These are phyloP conservation scores for Lentinula edodes DNA, from an alignment of 768 basidiomycete genomes.

Conservation along the genomic window DNA sequence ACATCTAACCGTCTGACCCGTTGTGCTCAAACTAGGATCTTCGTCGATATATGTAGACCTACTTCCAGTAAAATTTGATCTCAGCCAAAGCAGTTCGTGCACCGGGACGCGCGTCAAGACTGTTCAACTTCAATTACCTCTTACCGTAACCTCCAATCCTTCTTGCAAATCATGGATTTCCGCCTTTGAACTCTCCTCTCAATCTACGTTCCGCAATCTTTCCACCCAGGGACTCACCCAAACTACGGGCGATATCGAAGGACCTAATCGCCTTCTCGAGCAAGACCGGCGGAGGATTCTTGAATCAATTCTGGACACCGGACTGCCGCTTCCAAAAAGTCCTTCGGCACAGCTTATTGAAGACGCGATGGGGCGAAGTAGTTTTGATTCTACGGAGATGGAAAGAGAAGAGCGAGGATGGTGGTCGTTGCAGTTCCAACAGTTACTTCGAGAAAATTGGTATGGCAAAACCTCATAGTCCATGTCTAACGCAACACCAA, in stretches of 20 bases:
- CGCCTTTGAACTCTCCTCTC: conserved; percentile 49
- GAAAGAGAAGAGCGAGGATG: conserved; percentile 70
- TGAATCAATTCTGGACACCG: conserved; percentile 32
- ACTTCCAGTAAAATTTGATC: conserved; percentile 36
- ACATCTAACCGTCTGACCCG: background rate
- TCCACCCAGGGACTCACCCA: conserved; percentile 20
- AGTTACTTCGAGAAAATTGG: conserved; percentile 45
- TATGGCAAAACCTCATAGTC: background rate
- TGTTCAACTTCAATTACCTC: conserved; percentile 26
- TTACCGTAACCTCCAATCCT: conserved; percentile 8
- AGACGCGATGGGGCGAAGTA: conserved; percentile 21
- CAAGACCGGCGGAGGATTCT: conserved; percentile 29
- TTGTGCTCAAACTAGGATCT: conserved; percentile 14
- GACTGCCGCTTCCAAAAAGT: conserved; percentile 63
- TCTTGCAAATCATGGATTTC: conserved; percentile 33
- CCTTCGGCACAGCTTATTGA: conserved; percentile 56
- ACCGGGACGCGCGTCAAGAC: conserved; percentile 25
- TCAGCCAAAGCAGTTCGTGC: conserved; percentile 31
- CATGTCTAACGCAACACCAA: background rate
- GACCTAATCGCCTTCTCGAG: conserved; percentile 17
- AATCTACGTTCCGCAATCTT: conserved; percentile 36
- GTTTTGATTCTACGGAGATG: background rate
- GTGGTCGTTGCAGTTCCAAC: conserved; percentile 67
- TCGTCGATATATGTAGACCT: conserved; percentile 42
- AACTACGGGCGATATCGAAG: conserved; percentile 11